Conservation (phyloP, 2,329 filamentous ascomycete species). For the Zasmidium angulare region DNA sequence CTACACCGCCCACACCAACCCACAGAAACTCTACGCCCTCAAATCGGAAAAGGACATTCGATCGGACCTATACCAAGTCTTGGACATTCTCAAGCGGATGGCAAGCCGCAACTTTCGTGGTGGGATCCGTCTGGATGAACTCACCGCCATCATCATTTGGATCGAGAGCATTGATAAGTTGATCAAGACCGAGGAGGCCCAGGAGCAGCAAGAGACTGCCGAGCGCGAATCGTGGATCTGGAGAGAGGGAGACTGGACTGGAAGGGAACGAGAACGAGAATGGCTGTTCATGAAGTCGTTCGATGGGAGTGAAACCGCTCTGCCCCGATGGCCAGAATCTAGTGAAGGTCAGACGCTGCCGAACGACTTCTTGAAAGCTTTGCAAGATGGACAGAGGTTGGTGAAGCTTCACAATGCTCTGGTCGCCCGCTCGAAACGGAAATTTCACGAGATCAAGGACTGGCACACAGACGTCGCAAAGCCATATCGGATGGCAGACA, state of each 20-base stretch:
- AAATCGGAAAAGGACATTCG: slow-evolving; percentile 84
- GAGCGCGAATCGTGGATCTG: slow-evolving; percentile 75
- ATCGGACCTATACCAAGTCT: slow-evolving; percentile 76
- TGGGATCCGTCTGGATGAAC: slow-evolving; percentile 77
- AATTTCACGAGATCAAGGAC: slow-evolving; percentile 83
- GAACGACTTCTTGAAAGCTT: slow-evolving; percentile 68
- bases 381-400: slow-evolving; percentile 78
- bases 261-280: slow-evolving; percentile 75
- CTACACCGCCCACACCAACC: slow-evolving; percentile 88
- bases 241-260: slow-evolving; percentile 71
- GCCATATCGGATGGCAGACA: slow-evolving; percentile 90
- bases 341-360: slow-evolving; percentile 16
- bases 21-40: slow-evolving; percentile 80
- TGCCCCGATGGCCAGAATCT: slow-evolving; percentile 66
- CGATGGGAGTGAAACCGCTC: slow-evolving; percentile 57
- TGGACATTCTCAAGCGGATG: slow-evolving; percentile 91
- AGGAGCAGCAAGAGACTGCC: slow-evolving; percentile 71
- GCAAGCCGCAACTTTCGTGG: slow-evolving; percentile 82
- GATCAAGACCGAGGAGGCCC: slow-evolving; percentile 71
- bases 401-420: slow-evolving; percentile 87
- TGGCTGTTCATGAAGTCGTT: slow-evolving; percentile 78
- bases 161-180: slow-evolving; percentile 74
- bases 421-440: slow-evolving; percentile 78
- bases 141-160: slow-evolving; percentile 74
- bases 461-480: slow-evolving; percentile 94